Evolutionary conservation across 2,329 filamentous ascomycete genomes (phyloP).

Genomic region (Diaporthe batatas): DNA sequence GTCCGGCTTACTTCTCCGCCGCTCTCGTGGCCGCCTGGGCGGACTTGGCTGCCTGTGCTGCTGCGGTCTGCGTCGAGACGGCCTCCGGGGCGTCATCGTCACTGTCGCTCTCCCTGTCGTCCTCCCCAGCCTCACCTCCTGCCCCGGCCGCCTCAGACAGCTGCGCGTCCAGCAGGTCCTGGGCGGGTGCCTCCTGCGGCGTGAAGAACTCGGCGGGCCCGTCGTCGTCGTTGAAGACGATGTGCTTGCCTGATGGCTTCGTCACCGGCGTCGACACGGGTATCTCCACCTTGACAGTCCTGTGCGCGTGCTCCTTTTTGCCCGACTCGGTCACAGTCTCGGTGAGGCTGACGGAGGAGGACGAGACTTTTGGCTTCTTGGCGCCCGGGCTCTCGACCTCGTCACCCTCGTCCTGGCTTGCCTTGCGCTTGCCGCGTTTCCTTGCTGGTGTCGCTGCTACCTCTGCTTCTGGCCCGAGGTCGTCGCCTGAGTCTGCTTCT

Average conservation of each 20-base stretch:
- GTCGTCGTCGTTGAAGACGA: conserved; percentile 50
- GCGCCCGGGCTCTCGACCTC: conserved; percentile 14
- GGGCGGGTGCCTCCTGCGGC: conserved; percentile 47
- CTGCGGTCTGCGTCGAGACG: conserved; percentile 66
- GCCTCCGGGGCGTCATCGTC: conserved; percentile 71
- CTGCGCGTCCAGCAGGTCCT: conserved; percentile 44
- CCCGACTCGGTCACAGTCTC: conserved; percentile 33
- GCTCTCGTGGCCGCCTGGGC: conserved; percentile 63
- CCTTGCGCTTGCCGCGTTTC: conserved; percentile 38
- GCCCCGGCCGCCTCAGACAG: conserved; percentile 39
- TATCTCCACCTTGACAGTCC: conserved; percentile 43
- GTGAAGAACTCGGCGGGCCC: conserved; percentile 49
- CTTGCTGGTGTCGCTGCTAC: conserved; percentile 30
- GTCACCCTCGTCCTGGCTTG: conserved; percentile 1
- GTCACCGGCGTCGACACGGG: conserved; percentile 44
- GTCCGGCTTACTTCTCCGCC: conserved; percentile 62
- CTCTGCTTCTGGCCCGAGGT: conserved; percentile 15
- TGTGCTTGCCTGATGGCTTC: conserved; percentile 45
- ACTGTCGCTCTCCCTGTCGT: conserved; percentile 46
- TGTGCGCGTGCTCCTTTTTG: conserved; percentile 41
- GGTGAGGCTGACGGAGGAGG: conserved; percentile 44
- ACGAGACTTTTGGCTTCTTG: conserved; percentile 44
- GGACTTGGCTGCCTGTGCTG: conserved; percentile 60
- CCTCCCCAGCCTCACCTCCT: conserved; percentile 41
- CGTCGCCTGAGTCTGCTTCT: conserved; percentile 7